Percentiles rank a stretch among this genome's conserved stretches.
phyloP scores from a whole-genome alignment of 495 filamentous ascomycete genomes.

The Aspergillus homomorphus region DNA sequence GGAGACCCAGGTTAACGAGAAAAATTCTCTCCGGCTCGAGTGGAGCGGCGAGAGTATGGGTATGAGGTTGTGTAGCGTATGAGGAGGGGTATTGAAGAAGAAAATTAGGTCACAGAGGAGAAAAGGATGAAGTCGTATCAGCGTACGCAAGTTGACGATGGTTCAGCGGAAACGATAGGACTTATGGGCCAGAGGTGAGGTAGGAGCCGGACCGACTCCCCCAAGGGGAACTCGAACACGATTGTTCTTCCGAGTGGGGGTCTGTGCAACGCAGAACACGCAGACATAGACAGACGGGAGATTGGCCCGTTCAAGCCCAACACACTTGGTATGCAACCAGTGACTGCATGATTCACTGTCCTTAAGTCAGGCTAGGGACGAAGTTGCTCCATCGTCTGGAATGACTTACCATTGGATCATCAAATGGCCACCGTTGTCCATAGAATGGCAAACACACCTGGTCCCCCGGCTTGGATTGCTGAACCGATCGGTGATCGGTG shows the following conservation, averaged over 20 bases:
- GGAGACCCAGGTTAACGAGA: slow-evolving; percentile 13
- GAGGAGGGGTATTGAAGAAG: not conserved
- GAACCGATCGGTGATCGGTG: slow-evolving; percentile 59
- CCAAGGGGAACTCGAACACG: slow-evolving; percentile 56
- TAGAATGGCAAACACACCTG: slow-evolving; percentile 70
- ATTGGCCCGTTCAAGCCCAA: slow-evolving; percentile 62
- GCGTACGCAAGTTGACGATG: not conserved
- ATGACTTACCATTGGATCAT: slow-evolving; percentile 78
- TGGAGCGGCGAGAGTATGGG: slow-evolving; percentile 1
- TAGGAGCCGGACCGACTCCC: slow-evolving; percentile 39
- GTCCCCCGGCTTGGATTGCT: slow-evolving; percentile 57
- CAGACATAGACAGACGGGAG: slow-evolving; percentile 78
- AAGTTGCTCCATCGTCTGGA: not conserved
- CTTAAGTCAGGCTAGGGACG: slow-evolving; percentile 15
- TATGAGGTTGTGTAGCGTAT: not conserved
- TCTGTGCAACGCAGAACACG: slow-evolving; percentile 68
- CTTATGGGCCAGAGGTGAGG: slow-evolving; percentile 67
- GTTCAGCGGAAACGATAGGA: slow-evolving; percentile 48
- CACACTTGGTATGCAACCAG: slow-evolving; percentile 78
- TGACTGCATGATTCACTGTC: slow-evolving; percentile 79
- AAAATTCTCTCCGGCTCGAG: not conserved
- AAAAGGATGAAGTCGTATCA: not conserved
- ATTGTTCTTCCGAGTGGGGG: slow-evolving; percentile 60
- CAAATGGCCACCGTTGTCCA: slow-evolving; percentile 61
- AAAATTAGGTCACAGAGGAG: slow-evolving; percentile 8